phyloP scores from a whole-genome alignment of 2,329 filamentous ascomycete genomes.

The Incumbomyces delicatus region DNA sequence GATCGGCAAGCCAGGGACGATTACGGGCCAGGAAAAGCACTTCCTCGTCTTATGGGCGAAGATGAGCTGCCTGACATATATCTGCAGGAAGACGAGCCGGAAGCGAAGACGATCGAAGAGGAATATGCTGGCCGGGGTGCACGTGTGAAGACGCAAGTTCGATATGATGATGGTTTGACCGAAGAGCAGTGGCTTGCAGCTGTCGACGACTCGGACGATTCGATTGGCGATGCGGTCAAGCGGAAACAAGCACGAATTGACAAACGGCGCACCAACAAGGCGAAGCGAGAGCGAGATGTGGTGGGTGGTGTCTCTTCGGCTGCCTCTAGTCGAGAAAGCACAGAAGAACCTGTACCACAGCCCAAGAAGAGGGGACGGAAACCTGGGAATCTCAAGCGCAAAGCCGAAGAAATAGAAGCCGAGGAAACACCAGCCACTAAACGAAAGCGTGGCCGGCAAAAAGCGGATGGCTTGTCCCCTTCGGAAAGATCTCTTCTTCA shows the following conservation, averaged over 20 bases:
- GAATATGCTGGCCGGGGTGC: slow-evolving; percentile 79
- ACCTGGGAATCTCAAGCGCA: slow-evolving; percentile 72
- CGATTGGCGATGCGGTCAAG: slow-evolving; percentile 82
- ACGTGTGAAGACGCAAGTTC: slow-evolving; percentile 85
- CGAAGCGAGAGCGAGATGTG: slow-evolving; percentile 45
- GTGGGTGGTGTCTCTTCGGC: slow-evolving; percentile 57
- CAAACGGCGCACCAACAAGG: slow-evolving; percentile 65
- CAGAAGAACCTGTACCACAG: slow-evolving; percentile 42
- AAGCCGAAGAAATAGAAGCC: slow-evolving; percentile 62
- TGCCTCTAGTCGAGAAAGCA: slow-evolving; percentile 61
- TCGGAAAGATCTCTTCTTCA: slow-evolving; percentile 71
- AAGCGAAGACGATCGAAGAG: slow-evolving; percentile 62
- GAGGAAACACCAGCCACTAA: slow-evolving; percentile 70
- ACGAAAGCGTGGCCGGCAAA: slow-evolving; percentile 64
- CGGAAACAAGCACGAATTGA: slow-evolving; percentile 80
- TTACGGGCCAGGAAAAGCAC: slow-evolving; percentile 62
- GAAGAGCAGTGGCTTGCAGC: slow-evolving; percentile 99
- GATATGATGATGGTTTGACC: slow-evolving; percentile 93
- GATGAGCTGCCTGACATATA: slow-evolving; percentile 91
- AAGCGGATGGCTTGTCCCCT: slow-evolving; percentile 54
- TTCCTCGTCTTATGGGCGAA: slow-evolving; percentile 76
- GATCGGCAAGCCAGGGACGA: slow-evolving; percentile 55
- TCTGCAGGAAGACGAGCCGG: slow-evolving; percentile 71
- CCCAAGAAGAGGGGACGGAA: slow-evolving; percentile 74
- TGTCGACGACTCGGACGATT: slow-evolving; percentile 92